Evolutionary conservation across 1,139 yeast genomes (phyloP), one percentile per base, ranked within the genome.

Genomic region (Eremothecium cymbalariae): DNA sequence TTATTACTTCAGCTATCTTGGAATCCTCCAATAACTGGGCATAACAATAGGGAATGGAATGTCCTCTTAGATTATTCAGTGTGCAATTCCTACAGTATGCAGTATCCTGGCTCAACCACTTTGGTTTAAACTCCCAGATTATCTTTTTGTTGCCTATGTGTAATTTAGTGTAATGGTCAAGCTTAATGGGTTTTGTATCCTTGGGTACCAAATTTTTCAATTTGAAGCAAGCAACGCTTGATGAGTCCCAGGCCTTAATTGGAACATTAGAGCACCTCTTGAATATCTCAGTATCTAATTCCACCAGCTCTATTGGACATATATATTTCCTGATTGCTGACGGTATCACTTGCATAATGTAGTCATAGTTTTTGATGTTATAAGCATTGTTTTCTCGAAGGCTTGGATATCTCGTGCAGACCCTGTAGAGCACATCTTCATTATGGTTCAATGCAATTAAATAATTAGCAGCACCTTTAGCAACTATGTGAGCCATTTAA

Each of bases 91-190:
- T 43, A 31, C 60, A 55, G 31, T 44, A 49, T 6, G 28, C 32
- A 4, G 38, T 24, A 4, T 40, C 35, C 20, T 44, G 43, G 31
- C 43, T 37, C 8, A 52, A 29, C 60, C 60, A 55, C 37, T 56
- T 56, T 5, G 60, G 60, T 34, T 56, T 56, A 18, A 54, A 36
- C 38, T 56, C 60, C 45, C 55, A 33, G 4, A 51, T 20, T 6
- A 47, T 29, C 1, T 28, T 26, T 2, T 26, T 21, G 1, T 9
- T 20, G 18, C 42, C 32, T 3, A 28, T 13, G 27, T 45, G 48
- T 4, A 54, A 16, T 23, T 37, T 46, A n/a, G 55, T 51, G 24
- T 44, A 46, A 33, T 51, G 59, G 34, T 53, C 59, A n/a, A 39
- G 28, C 2, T 19, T 12, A 8, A 30, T 22, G 24, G 18, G 23